Evolutionary conservation across 2,329 filamentous ascomycete species (phyloP).

Genomic region (Pseudogymnoascus sp.): DNA sequence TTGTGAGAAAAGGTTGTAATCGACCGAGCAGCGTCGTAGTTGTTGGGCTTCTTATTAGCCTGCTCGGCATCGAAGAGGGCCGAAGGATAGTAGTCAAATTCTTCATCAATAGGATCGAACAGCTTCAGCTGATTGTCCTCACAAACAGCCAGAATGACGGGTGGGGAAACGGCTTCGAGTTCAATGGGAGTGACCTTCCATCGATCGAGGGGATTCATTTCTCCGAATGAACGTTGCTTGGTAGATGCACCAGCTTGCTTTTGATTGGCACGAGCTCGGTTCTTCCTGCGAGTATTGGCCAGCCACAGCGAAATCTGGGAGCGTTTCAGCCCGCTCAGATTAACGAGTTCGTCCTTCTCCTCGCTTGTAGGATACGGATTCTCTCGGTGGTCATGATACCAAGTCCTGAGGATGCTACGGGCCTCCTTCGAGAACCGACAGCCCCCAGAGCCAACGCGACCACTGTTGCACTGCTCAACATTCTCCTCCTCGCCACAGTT

Average conservation of each 20-base stretch:
- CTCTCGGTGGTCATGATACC: conserved; percentile 10
- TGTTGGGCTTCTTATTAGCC: neutral
- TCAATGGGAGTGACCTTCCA: conserved; percentile 13
- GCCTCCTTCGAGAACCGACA: conserved; percentile 12
- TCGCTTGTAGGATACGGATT: conserved; percentile 10
- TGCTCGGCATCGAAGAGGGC: neutral
- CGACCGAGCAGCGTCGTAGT: neutral
- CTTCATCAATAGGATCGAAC: conserved; percentile 4
- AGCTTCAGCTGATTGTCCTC: conserved; percentile 9
- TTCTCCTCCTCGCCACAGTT: neutral
- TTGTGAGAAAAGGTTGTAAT: conserved; percentile 4
- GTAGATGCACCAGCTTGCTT: neutral
- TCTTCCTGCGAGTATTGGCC: conserved; percentile 10
- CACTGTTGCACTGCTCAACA: neutral
- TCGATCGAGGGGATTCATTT: conserved; percentile 11
- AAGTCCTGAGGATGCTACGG: conserved; percentile 10
- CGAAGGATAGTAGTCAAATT: neutral
- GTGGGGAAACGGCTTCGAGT: conserved; percentile 10
- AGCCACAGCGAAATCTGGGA: conserved; percentile 12
- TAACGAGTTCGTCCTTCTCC: conserved; percentile 10
- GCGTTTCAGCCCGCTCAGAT: conserved; percentile 10
- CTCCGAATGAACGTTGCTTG: neutral
- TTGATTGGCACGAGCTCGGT: conserved; percentile 12
- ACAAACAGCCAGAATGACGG: conserved; percentile 19
- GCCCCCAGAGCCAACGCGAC: neutral